Base-by-base conservation (phyloP, 2,329 filamentous ascomycete species). In the Verticillium albo-atrum region DNA sequence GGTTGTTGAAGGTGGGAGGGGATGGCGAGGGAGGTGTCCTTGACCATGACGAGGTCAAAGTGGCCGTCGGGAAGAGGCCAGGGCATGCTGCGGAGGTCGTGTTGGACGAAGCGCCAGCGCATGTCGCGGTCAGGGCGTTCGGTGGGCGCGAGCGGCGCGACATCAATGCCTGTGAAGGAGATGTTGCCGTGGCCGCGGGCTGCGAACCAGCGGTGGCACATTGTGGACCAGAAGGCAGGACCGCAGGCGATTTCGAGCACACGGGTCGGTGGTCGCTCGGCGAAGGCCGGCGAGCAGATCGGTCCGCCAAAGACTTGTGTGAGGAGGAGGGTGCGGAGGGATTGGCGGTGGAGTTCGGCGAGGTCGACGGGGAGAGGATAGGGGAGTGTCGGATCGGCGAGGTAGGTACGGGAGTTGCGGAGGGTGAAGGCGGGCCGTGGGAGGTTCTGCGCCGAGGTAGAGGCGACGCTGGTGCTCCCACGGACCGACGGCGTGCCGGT, bases 361-460 rank as follows among this genome's bases (percentile, higher is more conserved):
- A 97, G 83, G 75, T 97, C 94, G 76, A 90, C 89, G 42, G 94
- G 94, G 2, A 97, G 80, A n/a, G 92, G 92, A 68, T 98, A 97
- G 7, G 85, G 77, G 30, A 90, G 77, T 2, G 83, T 80, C 9
- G 82, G 78, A 68, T 96, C 91, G 70, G 89, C 86, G 64, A 96
- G 83, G 74, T 94, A 97, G 54, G 89, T 89, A 60, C 92, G 89
- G 57, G 91, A 91, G 77, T 95, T 89, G 68, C 89, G 87, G 64
- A 88, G 77, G 65, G 89, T 77, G 68, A 93, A 89, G 86, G 58
- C 67, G 71, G 59, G 66, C 68, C 51, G 71, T 68, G 61, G 56
- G 51, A 20, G 58, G 42, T 47, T 47, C 42, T 47, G 42, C 9
- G 42, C 42, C 42, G 42, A 47, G n/a, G 42, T 20, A 59, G 27